A percentile compares a stretch with the other conserved stretches of the same genome.
These are phyloP conservation scores for Cladosporium sp. DNA, from an alignment of 2,329 filamentous ascomycete species.

Conservation along the genomic window DNA sequence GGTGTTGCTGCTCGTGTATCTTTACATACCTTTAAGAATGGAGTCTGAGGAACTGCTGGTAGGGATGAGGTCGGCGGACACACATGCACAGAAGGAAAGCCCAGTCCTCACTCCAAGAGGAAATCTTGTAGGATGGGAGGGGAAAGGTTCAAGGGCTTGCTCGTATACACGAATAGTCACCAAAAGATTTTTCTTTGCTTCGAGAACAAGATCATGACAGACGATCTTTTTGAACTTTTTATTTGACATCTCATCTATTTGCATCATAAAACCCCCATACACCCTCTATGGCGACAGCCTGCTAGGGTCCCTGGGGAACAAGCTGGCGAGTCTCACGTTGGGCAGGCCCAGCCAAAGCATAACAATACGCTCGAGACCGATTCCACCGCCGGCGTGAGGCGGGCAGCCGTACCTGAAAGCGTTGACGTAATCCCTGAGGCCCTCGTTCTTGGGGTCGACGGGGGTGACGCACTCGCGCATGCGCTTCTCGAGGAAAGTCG, in stretches of 20 bases:
- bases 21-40: background rate
- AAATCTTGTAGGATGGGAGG: background rate
- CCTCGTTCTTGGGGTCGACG: slow-evolving; percentile 58
- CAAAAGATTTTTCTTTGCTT: background rate
- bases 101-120: too few species aligned
- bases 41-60: too few species aligned
- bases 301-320: slow-evolving; percentile 65
- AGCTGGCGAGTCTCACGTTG: slow-evolving; percentile 61
- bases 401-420: slow-evolving; percentile 65
- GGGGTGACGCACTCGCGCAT: slow-evolving; percentile 59
- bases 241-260: slow-evolving; percentile 6
- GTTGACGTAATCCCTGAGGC: slow-evolving; percentile 64
- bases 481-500: slow-evolving; percentile 57
- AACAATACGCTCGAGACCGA: slow-evolving; percentile 66
- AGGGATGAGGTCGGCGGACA: too few species aligned
- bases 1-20: background rate
- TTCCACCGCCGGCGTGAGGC: slow-evolving; percentile 64
- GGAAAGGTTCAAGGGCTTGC: background rate
- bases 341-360: slow-evolving; percentile 66
- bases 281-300: slow-evolving; percentile 47
- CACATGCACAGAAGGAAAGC: too few species aligned
- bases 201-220: background rate
- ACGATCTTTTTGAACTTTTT: background rate
- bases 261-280: background rate
- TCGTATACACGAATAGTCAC: too few species aligned